phyloP scores from a whole-genome alignment of 768 basidiomycete genomes.

The Rickenella mellea region DNA sequence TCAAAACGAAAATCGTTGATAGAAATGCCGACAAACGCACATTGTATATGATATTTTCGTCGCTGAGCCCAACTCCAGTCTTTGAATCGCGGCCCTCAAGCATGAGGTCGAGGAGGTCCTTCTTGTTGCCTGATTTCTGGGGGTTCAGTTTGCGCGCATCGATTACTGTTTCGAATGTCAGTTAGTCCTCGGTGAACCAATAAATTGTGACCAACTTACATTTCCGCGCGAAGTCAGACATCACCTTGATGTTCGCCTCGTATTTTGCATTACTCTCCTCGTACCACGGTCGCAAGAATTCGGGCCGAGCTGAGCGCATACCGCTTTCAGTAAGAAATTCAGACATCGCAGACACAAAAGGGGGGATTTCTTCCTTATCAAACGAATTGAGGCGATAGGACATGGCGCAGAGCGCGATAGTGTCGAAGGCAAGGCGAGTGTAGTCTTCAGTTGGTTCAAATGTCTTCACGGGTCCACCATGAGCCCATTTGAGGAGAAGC shows the following conservation, averaged over 20 bases:
- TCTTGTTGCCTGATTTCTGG: constrained; percentile 17
- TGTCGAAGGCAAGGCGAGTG: constrained; percentile 38
- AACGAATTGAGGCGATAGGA: constrained; percentile 35
- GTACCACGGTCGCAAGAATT: constrained; percentile 26
- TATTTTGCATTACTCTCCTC: constrained; percentile 25
- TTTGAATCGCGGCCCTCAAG: constrained; percentile 32
- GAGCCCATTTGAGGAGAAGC: constrained; percentile 33
- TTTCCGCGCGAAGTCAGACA: constrained; percentile 30
- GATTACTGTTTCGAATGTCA: constrained; percentile 23
- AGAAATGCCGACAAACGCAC: constrained; percentile 18
- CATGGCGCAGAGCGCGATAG: constrained; percentile 36
- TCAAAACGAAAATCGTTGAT: background rate
- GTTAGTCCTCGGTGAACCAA: background rate
- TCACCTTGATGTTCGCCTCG: constrained; percentile 29
- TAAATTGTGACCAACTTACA: constrained; percentile 18
- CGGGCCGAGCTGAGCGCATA: constrained; percentile 23
- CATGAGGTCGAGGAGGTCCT: constrained; percentile 39
- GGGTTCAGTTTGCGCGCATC: constrained; percentile 27
- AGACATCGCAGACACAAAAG: constrained; percentile 30
- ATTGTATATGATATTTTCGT: constrained; percentile 33
- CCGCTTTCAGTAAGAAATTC: constrained; percentile 31
- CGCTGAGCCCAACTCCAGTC: constrained; percentile 30
- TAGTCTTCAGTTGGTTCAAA: constrained; percentile 38
- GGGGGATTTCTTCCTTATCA: constrained; percentile 29
- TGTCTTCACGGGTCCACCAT: constrained; percentile 31